Evolutionary conservation across 2,329 filamentous ascomycete species (phyloP).

Genomic region (Orbilia ellipsospora): DNA sequence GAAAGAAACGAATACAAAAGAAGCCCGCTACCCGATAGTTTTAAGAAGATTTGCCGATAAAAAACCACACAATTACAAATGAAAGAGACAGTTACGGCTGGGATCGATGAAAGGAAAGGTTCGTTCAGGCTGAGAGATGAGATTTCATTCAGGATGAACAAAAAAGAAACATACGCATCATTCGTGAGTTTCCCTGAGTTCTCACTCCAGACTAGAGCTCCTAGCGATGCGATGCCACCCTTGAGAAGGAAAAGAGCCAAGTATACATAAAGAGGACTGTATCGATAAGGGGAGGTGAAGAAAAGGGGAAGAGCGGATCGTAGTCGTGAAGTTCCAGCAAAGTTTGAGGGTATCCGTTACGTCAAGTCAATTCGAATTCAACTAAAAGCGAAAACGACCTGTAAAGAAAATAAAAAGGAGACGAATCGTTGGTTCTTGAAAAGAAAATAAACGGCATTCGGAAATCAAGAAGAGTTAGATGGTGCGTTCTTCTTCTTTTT

Average conservation of each 20-base stretch:
- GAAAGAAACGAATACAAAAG: slow-evolving; percentile 29
- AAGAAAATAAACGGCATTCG: slow-evolving; percentile 56
- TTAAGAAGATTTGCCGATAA: slow-evolving; percentile 17
- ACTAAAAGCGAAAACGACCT: neutral
- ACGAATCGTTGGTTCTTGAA: slow-evolving; percentile 21
- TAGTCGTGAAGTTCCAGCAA: slow-evolving; percentile 17
- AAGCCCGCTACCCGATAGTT: slow-evolving; percentile 37
- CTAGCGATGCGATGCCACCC: too few relatives aligned
- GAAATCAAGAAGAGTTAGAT: slow-evolving; percentile 43
- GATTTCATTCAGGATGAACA: neutral
- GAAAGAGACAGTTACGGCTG: neutral
- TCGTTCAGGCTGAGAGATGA: slow-evolving; percentile 8
- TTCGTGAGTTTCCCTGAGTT: too few relatives aligned
- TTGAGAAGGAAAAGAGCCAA: neutral
- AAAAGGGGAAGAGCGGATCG: slow-evolving; percentile 1
- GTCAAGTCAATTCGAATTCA: slow-evolving; percentile 28
- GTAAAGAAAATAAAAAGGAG: slow-evolving; percentile 2
- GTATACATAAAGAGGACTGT: neutral
- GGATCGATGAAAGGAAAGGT: slow-evolving; percentile 4
- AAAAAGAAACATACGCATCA: neutral
- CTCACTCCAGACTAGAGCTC: too few relatives aligned
- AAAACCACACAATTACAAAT: slow-evolving; percentile 27
- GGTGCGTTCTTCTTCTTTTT: slow-evolving; percentile 82
- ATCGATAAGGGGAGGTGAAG: neutral
- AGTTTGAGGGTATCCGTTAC: slow-evolving; percentile 42